phyloP scores from a whole-genome alignment of 1,284 basidiomycete species.

The Malassezia cuniculi region DNA sequence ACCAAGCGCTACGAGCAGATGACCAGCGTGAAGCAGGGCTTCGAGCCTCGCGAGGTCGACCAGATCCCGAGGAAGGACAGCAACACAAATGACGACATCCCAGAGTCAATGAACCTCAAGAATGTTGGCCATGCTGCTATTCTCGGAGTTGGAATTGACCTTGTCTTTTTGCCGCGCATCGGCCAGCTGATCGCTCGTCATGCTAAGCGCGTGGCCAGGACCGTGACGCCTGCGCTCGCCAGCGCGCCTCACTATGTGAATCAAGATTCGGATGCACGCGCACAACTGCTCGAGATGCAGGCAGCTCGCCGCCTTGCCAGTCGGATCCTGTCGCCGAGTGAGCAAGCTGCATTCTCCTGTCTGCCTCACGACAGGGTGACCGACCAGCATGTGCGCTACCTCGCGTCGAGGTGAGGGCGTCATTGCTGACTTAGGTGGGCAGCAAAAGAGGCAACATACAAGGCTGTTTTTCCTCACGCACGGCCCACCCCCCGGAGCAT shows the following conservation, averaged over 20 bases:
- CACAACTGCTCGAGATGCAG: no score
- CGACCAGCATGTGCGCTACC: constrained; percentile 3
- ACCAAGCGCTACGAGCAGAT: no score
- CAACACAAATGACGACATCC: no score
- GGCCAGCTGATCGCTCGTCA: constrained; percentile 17
- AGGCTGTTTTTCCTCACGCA: constrained; percentile 59
- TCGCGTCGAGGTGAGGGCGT: constrained; percentile 13
- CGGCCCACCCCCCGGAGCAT: neutral
- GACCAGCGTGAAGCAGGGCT: no score
- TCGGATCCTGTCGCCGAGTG: constrained; percentile 13
- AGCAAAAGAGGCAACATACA: constrained; percentile 79
- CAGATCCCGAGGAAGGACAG: neutral
- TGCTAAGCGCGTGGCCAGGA: constrained; percentile 1
- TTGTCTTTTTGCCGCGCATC: constrained; percentile 26
- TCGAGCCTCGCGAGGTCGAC: constrained; percentile 1
- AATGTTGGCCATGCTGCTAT: constrained; percentile 13
- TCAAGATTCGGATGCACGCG: neutral
- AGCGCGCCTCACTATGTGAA: neutral
- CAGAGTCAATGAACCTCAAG: no score
- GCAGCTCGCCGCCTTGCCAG: constrained; percentile 20
- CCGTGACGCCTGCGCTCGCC: no score
- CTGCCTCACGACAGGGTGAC: constrained; percentile 5
- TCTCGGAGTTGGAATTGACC: constrained; percentile 38
- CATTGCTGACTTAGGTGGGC: constrained; percentile 24
- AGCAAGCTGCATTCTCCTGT: constrained; percentile 2